A percentile compares a stretch with the other conserved stretches of the same genome.
Evolutionary conservation across 495 filamentous ascomycete genomes (phyloP).

Genomic region (Thozetella sp.): DNA sequence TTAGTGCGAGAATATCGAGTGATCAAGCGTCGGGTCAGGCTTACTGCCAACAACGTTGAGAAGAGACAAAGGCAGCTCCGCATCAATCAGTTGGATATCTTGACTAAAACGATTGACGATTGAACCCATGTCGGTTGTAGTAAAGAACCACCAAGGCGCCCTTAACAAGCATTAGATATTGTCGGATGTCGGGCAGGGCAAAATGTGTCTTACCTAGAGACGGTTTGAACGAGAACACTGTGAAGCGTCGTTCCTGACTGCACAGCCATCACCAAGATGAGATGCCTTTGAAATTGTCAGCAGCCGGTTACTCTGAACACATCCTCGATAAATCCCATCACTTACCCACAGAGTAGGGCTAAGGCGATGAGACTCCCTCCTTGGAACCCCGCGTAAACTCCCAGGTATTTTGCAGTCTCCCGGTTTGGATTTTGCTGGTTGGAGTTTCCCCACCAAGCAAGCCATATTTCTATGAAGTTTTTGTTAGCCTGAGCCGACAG

Average conservation of each 20-base stretch:
- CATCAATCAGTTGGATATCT: slow-evolving; percentile 63
- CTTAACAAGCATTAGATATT: too few relatives aligned
- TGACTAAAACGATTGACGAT: slow-evolving; percentile 55
- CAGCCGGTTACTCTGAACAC: too few relatives aligned
- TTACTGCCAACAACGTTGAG: slow-evolving; percentile 20
- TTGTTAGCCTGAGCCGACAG: too few relatives aligned
- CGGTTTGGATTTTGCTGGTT: slow-evolving; percentile 15
- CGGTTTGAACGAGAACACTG: too few relatives aligned
- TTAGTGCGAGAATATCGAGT: neutral
- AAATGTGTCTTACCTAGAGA: too few relatives aligned
- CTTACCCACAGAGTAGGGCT: slow-evolving; percentile 23
- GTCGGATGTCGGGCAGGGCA: too few relatives aligned
- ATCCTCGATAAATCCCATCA: too few relatives aligned
- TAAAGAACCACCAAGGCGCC: neutral
- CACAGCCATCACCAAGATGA: too few relatives aligned
- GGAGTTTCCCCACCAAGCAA: slow-evolving; percentile 28
- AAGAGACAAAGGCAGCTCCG: slow-evolving; percentile 44
- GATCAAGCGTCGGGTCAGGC: neutral
- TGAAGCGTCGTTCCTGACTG: too few relatives aligned
- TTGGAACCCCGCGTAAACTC: slow-evolving; percentile 23
- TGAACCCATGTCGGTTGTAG: slow-evolving; percentile 8
- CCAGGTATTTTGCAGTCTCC: slow-evolving; percentile 23
- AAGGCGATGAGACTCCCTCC: slow-evolving; percentile 16
- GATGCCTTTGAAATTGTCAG: too few relatives aligned
- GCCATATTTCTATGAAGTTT: slow-evolving; percentile 18